A percentile compares a stretch with the other conserved stretches of the same genome.
Conservation (phyloP, 225 moss, liverwort and hornwort genomes). For the Asterella californica region DNA sequence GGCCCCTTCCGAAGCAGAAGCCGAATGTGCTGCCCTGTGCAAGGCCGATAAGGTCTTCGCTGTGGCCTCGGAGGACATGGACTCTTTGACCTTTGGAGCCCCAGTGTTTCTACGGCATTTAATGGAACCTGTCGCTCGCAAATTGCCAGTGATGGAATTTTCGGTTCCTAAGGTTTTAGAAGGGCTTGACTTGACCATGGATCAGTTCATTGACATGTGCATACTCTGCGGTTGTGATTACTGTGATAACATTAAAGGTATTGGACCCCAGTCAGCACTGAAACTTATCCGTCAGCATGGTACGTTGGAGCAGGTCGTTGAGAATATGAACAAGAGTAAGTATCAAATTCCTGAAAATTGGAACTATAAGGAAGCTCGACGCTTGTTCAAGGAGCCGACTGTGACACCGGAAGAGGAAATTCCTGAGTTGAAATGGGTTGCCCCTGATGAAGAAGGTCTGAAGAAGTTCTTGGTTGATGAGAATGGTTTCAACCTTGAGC, state of each 20-base stretch:
- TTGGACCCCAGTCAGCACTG: constrained; percentile 85
- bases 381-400: constrained; percentile 85
- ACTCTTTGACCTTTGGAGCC: constrained; percentile 93
- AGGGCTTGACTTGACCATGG: constrained; percentile 77
- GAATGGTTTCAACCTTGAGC: constrained; percentile 89
- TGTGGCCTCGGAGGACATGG: constrained; percentile 99
- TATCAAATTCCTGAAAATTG: constrained; percentile 89
- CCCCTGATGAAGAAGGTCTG: constrained; percentile 90
- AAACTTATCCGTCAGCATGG: constrained; percentile 89
- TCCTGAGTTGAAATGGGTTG: constrained; percentile 78
- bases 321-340: constrained; percentile 82
- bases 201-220: constrained; percentile 96
- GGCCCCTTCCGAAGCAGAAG: constrained; percentile 98
- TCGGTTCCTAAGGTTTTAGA: constrained; percentile 73
- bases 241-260: constrained; percentile 96
- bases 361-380: constrained; percentile 88
- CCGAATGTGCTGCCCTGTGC: constrained; percentile 93
- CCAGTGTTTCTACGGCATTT: constrained; percentile 79
- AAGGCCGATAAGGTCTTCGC: constrained; percentile 91
- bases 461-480: constrained; percentile 86
- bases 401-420: constrained; percentile 58
- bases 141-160: constrained; percentile 98
- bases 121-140: constrained; percentile 89
- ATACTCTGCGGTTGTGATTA: constrained; percentile 99
- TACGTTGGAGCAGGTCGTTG: constrained; percentile 69